Evolutionary conservation across 1,139 yeast genomes (phyloP), one percentile per base, ranked within the genome.

Genomic region (Diutina pseudorugosa): DNA sequence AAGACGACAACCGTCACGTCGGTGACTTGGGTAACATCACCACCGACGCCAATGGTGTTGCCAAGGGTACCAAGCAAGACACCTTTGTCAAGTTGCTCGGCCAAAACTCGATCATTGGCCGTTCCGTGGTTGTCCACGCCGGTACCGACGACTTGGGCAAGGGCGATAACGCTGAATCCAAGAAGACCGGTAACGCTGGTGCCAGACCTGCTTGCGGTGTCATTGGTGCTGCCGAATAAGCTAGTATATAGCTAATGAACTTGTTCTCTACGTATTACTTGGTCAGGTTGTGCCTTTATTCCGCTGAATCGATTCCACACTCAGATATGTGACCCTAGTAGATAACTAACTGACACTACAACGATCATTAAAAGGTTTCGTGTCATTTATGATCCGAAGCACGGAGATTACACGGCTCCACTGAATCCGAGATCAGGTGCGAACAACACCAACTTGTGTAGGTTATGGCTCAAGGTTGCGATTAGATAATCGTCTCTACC

Each of bases 171-270:
- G 85, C 87, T 58, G 97, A 91, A 72, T 89, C 97, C 58, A 79
- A 86, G 75, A 89, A 87, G 77, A 93, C 98, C 61, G 98, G 98
- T 75, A 91, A 93, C 68, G 98, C 98, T 57, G 98, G 98, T 69
- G 93, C 86, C 62, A 89, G 98, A 82, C 91, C 95, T 61, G 98
- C 98, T 59, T 93, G 98, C 77, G 98, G 98, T 77, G 98, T 93
- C 67, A 91, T 93, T 76, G 98, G 98, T 64, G 66, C 86, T 59
- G 64, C 87, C 57, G 66, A 69, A 55, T 73, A 71, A 60, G 16
- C 25, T 12, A 16, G 12, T 40, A 7, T 14, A 14, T 18, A 18
- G 20, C 42, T 8, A 40, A 16, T 30, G 11, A 2, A 30, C n/a
- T 11, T 30, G 36, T 30, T 30, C 2, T 30, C 4, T 2, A 30